Evolutionary conservation across 495 filamentous ascomycete species (phyloP), one percentile per base, ranked within the genome.

Genomic region (Parachaetomium inaequale): DNA sequence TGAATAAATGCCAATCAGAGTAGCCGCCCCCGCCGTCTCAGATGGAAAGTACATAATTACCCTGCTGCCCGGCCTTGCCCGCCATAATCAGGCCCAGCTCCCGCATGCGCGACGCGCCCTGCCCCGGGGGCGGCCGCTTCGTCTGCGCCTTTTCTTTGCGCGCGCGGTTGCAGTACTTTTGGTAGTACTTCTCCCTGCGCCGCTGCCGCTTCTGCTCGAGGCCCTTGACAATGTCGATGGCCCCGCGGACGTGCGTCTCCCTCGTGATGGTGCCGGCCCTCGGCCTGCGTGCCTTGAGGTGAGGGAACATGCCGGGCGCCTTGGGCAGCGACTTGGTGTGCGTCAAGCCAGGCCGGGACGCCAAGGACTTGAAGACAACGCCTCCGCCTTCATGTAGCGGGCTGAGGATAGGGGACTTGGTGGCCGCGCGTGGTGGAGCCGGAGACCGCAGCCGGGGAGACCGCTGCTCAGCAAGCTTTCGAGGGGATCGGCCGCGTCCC

Each of bases 211-310:
- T 96, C 75, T 90, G 87, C 79, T 98, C 94, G 8, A 98, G 85
- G 7, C 94, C 94, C 70, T 96, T 92, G 75, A 96, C 91, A 64
- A 98, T 98, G 70, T 97, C 95, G 66, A 98, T 93, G 31, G 94
- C 92, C 49, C 92, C 91, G 63, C 94, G 85, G 29, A 83, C 83
- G 63, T 89, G 85, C 63, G 61, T 84, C 79, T 47, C 58, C 43
- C 59, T 72, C 34, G 61, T 67, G 28, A 23, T 60, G 29, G 63
- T 74, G 63, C 59, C 67, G 19, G 55, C 61, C 23, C 56, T 72
- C 55, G 60, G 64, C 63, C 47, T 74, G 68, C 64, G 66, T 7
- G 23, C 62, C 61, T 78, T 79, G 23, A 73, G 58, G 21, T 81
- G 75, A 66, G 84, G 84, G 74, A 92, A 91, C 54, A 88, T 81